phyloP scores from a whole-genome alignment of 1,284 basidiomycete genomes.

The Cutaneotrichosporon sp. region DNA sequence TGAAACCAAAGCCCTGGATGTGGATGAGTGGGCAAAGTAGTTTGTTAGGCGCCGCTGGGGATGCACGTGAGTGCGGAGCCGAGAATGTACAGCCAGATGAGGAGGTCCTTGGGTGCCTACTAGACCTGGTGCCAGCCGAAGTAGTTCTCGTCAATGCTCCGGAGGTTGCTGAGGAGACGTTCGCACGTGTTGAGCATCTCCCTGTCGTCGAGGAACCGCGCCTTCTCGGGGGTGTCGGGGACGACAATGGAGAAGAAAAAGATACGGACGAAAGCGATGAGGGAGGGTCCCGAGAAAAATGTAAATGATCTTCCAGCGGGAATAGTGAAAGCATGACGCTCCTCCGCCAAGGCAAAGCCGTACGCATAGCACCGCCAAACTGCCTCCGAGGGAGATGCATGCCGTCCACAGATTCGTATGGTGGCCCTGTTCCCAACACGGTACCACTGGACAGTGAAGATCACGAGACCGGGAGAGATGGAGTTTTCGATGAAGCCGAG shows the following conservation, averaged over 20 bases:
- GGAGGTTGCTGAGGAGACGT: slow-evolving; percentile 37
- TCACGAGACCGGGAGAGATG: slow-evolving; percentile 22
- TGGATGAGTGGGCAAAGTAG: slow-evolving; percentile 28
- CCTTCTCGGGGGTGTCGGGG: slow-evolving; percentile 33
- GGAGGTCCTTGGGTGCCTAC: slow-evolving; percentile 32
- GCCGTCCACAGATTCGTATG: slow-evolving; percentile 28
- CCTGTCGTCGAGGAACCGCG: slow-evolving; percentile 32
- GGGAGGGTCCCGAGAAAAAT: slow-evolving; percentile 29
- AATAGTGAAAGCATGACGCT: slow-evolving; percentile 14
- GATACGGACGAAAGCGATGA: slow-evolving; percentile 26
- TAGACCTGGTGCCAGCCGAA: slow-evolving; percentile 33
- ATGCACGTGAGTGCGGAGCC: slow-evolving; percentile 23
- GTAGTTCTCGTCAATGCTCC: slow-evolving; percentile 39
- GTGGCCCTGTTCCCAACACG: slow-evolving; percentile 21
- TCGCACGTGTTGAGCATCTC: slow-evolving; percentile 37
- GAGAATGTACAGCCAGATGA: slow-evolving; percentile 6
- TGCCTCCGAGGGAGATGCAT: slow-evolving; percentile 26
- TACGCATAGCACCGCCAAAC: slow-evolving; percentile 33
- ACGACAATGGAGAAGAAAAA: slow-evolving; percentile 29
- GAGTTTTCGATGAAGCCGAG: slow-evolving; percentile 20
- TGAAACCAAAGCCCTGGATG: slow-evolving; percentile 28
- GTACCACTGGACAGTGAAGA: slow-evolving; percentile 31
- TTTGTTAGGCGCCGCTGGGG: slow-evolving; percentile 26
- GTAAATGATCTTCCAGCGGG: slow-evolving; percentile 30
- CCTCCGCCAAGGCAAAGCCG: not conserved